Percentiles rank a stretch among this genome's conserved stretches.
Evolutionary conservation across 495 filamentous ascomycete species (phyloP).

Genomic region (Hypoxylon lienhwacheense): DNA sequence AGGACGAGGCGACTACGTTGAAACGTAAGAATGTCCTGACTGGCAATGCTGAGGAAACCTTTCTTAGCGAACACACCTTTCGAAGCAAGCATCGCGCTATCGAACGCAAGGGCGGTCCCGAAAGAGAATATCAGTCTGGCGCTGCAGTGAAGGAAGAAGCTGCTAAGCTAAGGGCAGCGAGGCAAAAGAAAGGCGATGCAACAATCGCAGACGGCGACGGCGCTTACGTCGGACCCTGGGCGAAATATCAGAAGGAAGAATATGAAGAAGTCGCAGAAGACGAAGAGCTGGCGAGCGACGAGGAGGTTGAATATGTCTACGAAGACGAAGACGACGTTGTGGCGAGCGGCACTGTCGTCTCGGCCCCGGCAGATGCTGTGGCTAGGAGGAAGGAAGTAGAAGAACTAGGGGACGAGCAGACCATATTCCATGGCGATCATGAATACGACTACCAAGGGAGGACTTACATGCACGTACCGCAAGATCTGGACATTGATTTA

Average conservation of each 20-base stretch:
- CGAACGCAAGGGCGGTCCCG: constrained; percentile 54
- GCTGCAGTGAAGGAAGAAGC: constrained; percentile 65
- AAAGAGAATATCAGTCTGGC: constrained; percentile 44
- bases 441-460: constrained; percentile 88
- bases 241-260: constrained; percentile 67
- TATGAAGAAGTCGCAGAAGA: constrained; percentile 62
- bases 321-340: constrained; percentile 60
- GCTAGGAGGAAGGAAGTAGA: constrained; percentile 60
- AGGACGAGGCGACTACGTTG: constrained; percentile 57
- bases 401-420: constrained; percentile 69
- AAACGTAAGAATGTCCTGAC: constrained; percentile 93
- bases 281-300: constrained; percentile 71
- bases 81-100: constrained; percentile 76
- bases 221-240: constrained; percentile 93
- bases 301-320: constrained; percentile 76
- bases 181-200: constrained; percentile 82
- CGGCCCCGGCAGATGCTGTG: constrained; percentile 58
- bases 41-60: constrained; percentile 83
- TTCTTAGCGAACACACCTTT: constrained; percentile 88
- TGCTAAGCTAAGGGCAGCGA: constrained; percentile 63
- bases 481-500: constrained; percentile 88
- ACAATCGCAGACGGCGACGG: constrained; percentile 81
- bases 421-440: constrained; percentile 82
- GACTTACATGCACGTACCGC: constrained; percentile 95
- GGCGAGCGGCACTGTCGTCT: constrained; percentile 53